Conservation (phyloP, 2,329 filamentous ascomycete genomes). For the Claviceps sp. region DNA sequence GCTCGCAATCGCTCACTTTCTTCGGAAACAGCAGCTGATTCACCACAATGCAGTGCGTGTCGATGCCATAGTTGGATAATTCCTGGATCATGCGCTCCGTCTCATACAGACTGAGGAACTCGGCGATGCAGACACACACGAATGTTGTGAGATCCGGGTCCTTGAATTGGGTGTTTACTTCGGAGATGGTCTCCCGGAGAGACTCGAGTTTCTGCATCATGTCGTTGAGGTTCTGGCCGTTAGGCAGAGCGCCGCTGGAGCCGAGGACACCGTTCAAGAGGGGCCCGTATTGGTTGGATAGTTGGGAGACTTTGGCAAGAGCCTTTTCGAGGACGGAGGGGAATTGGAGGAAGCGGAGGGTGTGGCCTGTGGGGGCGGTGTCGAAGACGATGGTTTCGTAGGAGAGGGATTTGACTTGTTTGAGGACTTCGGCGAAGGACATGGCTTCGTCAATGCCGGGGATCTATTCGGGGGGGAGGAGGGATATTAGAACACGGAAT, state of each 20-base stretch:
- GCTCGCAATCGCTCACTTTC: slow-evolving; percentile 72
- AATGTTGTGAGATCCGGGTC: slow-evolving; percentile 91
- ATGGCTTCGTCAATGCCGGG: slow-evolving; percentile 98
- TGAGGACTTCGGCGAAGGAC: slow-evolving; percentile 98
- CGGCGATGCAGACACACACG: slow-evolving; percentile 94
- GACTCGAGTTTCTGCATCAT: slow-evolving; percentile 91
- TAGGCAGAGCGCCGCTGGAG: slow-evolving; percentile 59
- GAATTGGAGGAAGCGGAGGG: slow-evolving; percentile 95
- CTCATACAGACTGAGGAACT: slow-evolving; percentile 94
- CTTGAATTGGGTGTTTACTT: slow-evolving; percentile 98
- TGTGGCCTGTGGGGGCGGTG: slow-evolving; percentile 94
- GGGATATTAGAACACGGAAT: background rate
- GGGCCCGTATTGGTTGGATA: slow-evolving; percentile 87
- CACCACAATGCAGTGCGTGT: slow-evolving; percentile 94
- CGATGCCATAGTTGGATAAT: slow-evolving; percentile 81
- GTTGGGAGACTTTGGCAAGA: slow-evolving; percentile 88
- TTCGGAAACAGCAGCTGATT: slow-evolving; percentile 95
- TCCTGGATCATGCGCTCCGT: slow-evolving; percentile 99
- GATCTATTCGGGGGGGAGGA: slow-evolving; percentile 42
- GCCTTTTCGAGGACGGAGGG: slow-evolving; percentile 96
- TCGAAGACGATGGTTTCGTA: slow-evolving; percentile 99
- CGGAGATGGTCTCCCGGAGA: slow-evolving; percentile 79
- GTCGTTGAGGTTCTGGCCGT: slow-evolving; percentile 84
- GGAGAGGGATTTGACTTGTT: slow-evolving; percentile 96
- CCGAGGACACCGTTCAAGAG: slow-evolving; percentile 91